A percentile compares a stretch with the other conserved stretches of the same genome.
These are phyloP conservation scores for Lactarius evosmus DNA, from an alignment of 768 basidiomycete genomes.

Conservation along the genomic window DNA sequence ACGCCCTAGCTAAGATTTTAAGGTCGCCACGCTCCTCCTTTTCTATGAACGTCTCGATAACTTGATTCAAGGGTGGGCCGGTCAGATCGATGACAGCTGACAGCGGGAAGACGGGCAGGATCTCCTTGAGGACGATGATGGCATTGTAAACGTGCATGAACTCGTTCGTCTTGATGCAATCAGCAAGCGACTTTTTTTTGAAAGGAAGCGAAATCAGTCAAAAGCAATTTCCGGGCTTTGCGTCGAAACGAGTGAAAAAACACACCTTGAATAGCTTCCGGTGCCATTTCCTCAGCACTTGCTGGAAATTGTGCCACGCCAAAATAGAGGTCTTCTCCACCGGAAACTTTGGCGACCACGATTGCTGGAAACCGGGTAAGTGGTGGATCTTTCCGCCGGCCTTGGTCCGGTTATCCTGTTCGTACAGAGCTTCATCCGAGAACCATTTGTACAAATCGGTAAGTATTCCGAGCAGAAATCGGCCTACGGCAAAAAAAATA, in stretches of 20 bases:
- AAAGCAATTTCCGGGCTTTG: neutral
- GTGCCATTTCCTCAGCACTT: constrained; percentile 82
- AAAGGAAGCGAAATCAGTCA: neutral
- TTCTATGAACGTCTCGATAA: constrained; percentile 65
- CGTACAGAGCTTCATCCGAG: constrained; percentile 66
- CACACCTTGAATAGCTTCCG: constrained; percentile 66
- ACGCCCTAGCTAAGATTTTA: constrained; percentile 78
- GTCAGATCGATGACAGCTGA: constrained; percentile 51
- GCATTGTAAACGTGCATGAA: constrained; percentile 98
- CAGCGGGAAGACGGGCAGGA: constrained; percentile 84
- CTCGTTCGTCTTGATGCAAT: constrained; percentile 81
- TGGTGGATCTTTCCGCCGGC: constrained; percentile 54
- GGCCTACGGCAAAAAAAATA: constrained; percentile 48
- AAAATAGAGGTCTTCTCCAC: constrained; percentile 53
- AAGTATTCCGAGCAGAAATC: constrained; percentile 80
- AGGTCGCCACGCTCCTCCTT: constrained; percentile 81
- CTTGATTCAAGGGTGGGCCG: constrained; percentile 53
- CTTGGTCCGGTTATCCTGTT: constrained; percentile 67
- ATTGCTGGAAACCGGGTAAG: constrained; percentile 68
- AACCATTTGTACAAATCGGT: constrained; percentile 79
- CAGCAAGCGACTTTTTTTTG: constrained; percentile 63
- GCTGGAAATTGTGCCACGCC: constrained; percentile 66
- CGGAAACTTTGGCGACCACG: constrained; percentile 45
- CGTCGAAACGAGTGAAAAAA: neutral
- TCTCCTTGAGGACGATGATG: constrained; percentile 90